Evolutionary conservation across 2,329 filamentous ascomycete genomes (phyloP).

Genomic region (Pseudocercospora fijiensis): DNA sequence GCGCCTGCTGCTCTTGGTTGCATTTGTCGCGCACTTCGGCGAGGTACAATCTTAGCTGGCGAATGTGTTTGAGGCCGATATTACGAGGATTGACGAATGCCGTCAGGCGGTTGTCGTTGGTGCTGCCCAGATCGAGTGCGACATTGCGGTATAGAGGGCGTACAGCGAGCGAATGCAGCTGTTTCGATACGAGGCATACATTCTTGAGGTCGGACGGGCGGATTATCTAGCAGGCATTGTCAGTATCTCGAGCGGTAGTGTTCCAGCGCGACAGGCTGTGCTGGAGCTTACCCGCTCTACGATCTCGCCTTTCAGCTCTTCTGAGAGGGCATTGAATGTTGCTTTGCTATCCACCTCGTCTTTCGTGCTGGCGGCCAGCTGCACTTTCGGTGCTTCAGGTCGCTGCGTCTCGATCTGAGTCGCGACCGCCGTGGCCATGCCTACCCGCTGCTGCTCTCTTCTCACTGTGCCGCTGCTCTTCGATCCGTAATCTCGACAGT

Average conservation of each 20-base stretch:
- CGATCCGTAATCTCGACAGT: slow-evolving; percentile 12
- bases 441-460: not conserved
- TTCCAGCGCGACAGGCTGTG: not conserved
- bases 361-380: not conserved
- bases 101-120: slow-evolving; percentile 46
- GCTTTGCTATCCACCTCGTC: slow-evolving; percentile 12
- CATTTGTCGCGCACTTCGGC: slow-evolving; percentile 47
- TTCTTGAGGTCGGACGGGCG: slow-evolving; percentile 51
- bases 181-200: slow-evolving; percentile 49
- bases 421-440: slow-evolving; percentile 26
- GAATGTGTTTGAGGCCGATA: slow-evolving; percentile 48
- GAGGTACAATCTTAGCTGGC: slow-evolving; percentile 49
- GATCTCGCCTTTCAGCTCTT: slow-evolving; percentile 31
- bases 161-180: slow-evolving; percentile 49
- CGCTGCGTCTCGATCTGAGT: slow-evolving; percentile 23
- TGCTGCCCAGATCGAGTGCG: slow-evolving; percentile 48
- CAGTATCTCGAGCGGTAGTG: slow-evolving; percentile 10
- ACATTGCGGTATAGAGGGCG: slow-evolving; percentile 50
- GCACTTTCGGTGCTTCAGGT: slow-evolving; percentile 14
- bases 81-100: slow-evolving; percentile 50
- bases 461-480: not conserved
- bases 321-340: slow-evolving; percentile 26
- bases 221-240: slow-evolving; percentile 37
- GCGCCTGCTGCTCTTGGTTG: slow-evolving; percentile 46
- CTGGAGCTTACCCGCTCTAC: slow-evolving; percentile 27